phyloP scores from a whole-genome alignment of 1,284 basidiomycete species.

The Sanghuangporus sanghuang region DNA sequence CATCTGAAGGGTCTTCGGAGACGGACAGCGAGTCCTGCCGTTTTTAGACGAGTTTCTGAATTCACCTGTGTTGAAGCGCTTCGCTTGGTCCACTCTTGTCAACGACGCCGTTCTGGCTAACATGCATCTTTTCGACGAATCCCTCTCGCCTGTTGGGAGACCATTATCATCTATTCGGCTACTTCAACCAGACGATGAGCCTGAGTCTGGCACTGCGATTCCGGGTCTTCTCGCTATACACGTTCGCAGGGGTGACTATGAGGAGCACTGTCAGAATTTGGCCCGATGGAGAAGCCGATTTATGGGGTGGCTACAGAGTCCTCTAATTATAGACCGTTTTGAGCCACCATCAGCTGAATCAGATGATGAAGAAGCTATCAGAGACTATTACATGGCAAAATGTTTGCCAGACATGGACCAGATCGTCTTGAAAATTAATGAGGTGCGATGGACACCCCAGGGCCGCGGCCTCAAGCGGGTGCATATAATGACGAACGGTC shows the following conservation, averaged over 20 bases:
- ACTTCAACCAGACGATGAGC: background rate
- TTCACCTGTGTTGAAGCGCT: constrained; percentile 34
- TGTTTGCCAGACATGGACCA: constrained; percentile 39
- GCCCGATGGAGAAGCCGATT: constrained; percentile 35
- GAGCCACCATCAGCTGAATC: background rate
- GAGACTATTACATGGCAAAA: constrained; percentile 15
- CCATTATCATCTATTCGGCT: background rate
- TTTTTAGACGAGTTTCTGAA: constrained; percentile 31
- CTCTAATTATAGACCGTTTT: constrained; percentile 34
- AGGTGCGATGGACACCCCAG: constrained; percentile 23
- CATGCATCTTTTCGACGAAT: background rate
- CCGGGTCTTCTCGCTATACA: constrained; percentile 51
- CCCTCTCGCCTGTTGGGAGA: background rate
- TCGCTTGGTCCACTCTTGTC: constrained; percentile 38
- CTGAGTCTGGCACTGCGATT: background rate
- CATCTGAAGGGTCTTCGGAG: constrained; percentile 8
- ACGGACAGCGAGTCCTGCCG: constrained; percentile 16
- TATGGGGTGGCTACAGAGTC: constrained; percentile 39
- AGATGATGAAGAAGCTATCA: background rate
- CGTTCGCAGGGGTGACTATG: constrained; percentile 55
- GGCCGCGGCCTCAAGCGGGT: constrained; percentile 25
- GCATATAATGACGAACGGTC: constrained; percentile 36
- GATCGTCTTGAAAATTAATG: constrained; percentile 35
- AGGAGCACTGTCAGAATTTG: constrained; percentile 44
- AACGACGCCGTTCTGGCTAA: constrained; percentile 27